Evolutionary conservation across 2,329 filamentous ascomycete genomes (phyloP), one percentile per base, ranked within the genome.

Genomic region (Alternaria infectoria): DNA sequence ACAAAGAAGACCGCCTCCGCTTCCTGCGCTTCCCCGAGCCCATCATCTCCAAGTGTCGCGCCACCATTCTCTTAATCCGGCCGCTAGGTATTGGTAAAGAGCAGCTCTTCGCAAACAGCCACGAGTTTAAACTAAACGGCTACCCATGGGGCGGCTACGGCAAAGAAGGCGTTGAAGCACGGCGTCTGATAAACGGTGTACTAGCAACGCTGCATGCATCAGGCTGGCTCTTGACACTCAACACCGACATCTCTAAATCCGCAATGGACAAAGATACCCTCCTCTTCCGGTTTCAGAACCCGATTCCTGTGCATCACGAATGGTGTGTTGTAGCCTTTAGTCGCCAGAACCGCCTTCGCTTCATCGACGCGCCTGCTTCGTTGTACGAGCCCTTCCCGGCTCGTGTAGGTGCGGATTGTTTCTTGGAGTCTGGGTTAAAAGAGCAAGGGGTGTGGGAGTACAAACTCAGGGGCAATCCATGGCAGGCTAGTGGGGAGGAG

Each of bases 251-350:
- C 4, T 4, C 2, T 26, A 26, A 26, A 3, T 4, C 2, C 4
- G 25, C 59, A 10, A 21, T 46, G 19, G 51, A 60, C 15, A 60
- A 60, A 19, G 79, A 82, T 60, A 78, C 79, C 0, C 62, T 83
- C 13, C 57, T 82, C 17, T 81, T 83, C 59, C 67, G 80, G 3
- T 69, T 78, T 30, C 80, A 82, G 57, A 66, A 69, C 15, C 72
- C 73, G 1, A 64, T 75, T 0, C 81, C 80, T 0, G 75, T 77
- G 9, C 67, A 63, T 7, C 78, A 77, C 54, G 78, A 80, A 13
- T 82, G 80, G 79, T 76, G 78, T 13, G 66, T 73, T 43, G 76
- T 83, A 28, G 75, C 72, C 4, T 83, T 82, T 64, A 66, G 62
- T 17, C 66, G 61, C 19, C 44, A 26, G 11, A 62, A 71, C 58